A percentile compares a stretch with the other conserved stretches of the same genome.
Conservation (phyloP, 2,329 filamentous ascomycete genomes). For the Ascochyta clinopodiicola region DNA sequence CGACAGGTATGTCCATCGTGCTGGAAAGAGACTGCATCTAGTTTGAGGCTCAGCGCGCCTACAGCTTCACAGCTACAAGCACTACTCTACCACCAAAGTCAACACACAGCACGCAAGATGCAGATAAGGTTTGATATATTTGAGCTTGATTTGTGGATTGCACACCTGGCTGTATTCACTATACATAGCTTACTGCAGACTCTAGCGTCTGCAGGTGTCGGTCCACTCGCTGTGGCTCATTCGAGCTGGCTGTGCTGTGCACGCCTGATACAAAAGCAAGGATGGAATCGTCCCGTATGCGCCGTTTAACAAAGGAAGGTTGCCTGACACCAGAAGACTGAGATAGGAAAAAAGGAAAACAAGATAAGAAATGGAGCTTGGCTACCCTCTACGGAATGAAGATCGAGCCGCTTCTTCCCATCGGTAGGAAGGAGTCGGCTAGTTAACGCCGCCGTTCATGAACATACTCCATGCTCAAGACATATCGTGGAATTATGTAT, state of each 20-base stretch:
- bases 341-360: background rate
- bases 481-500: slow-evolving; percentile 20
- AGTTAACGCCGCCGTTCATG: slow-evolving; percentile 34
- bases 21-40: background rate
- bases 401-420: slow-evolving; percentile 11
- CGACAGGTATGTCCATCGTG: background rate
- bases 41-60: background rate
- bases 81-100: background rate
- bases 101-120: background rate
- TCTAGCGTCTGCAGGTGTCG: background rate
- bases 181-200: slow-evolving; percentile 1
- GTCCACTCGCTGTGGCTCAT: background rate
- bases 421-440: slow-evolving; percentile 12
- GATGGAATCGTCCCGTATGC: slow-evolving; percentile 8
- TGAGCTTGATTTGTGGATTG: background rate
- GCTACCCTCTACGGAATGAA: slow-evolving; percentile 10
- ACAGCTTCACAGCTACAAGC: background rate
- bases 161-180: slow-evolving; percentile 4
- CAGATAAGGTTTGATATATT: background rate
- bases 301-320: slow-evolving; percentile 17
- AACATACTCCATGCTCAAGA: slow-evolving; percentile 27
- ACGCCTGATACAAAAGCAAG: slow-evolving; percentile 11
- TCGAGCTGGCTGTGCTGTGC: slow-evolving; percentile 13
- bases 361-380: slow-evolving; percentile 6
- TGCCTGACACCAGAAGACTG: slow-evolving; percentile 5